These are phyloP conservation scores for Sarocladium oryzae DNA, from an alignment of 2,329 filamentous ascomycete species.

Conservation along the genomic window DNA sequence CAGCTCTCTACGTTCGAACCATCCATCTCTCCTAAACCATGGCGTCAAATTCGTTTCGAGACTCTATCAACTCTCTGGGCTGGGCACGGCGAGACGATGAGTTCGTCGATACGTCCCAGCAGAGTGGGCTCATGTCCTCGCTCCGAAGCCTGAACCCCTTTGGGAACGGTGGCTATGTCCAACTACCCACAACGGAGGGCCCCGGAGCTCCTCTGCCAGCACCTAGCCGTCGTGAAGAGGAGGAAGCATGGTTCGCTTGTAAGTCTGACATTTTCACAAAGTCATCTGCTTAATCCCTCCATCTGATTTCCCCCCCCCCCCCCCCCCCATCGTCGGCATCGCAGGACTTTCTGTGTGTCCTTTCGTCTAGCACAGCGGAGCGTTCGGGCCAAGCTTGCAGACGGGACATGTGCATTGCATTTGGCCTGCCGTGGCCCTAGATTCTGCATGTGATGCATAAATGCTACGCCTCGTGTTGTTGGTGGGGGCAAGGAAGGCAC, in stretches of 20 bases:
- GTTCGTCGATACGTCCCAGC: conserved; percentile 63
- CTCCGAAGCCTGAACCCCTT: conserved; percentile 87
- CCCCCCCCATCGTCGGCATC: neutral
- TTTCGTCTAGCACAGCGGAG: neutral
- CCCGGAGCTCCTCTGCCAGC: conserved; percentile 82
- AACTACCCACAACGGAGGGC: conserved; percentile 77
- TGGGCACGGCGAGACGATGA: conserved; percentile 86
- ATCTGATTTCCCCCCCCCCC: neutral
- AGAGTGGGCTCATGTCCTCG: conserved; percentile 70
- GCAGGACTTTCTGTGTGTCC: neutral
- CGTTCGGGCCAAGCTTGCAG: neutral
- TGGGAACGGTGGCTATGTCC: conserved; percentile 76
- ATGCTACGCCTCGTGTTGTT: conserved; percentile 25
- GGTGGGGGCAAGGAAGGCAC: neutral
- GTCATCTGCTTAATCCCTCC: neutral
- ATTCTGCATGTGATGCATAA: conserved; percentile 34
- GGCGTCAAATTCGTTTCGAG: conserved; percentile 84
- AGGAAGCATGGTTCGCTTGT: conserved; percentile 94
- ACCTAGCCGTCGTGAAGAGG: conserved; percentile 78
- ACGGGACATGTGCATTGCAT: conserved; percentile 37
- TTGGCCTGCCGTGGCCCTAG: conserved; percentile 25
- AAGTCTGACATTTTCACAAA: conserved; percentile 45
- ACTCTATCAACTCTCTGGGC: conserved; percentile 89
- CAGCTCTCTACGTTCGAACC: neutral
- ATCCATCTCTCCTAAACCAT: conserved; percentile 37